Percentiles rank a stretch among this genome's conserved stretches.
Conservation (phyloP, 495 filamentous ascomycete genomes). For the Lepidopterella palustris region DNA sequence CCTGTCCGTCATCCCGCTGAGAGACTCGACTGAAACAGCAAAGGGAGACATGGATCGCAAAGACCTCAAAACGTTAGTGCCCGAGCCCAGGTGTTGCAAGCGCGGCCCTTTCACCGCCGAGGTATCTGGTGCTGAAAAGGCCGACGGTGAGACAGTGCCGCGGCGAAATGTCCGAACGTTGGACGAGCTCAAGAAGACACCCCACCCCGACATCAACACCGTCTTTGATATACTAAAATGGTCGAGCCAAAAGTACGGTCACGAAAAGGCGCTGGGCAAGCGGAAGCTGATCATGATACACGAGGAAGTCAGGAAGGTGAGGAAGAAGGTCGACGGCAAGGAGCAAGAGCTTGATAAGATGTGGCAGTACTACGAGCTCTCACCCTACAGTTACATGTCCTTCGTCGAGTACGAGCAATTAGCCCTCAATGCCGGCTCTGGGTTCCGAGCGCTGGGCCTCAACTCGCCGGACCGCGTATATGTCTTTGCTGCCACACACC, state of each 20-base stretch:
- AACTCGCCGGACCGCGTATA: conserved; percentile 67
- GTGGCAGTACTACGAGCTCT: conserved; percentile 93
- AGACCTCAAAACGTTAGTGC: conserved; percentile 43
- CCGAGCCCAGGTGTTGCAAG: conserved; percentile 56
- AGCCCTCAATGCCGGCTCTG: conserved; percentile 65
- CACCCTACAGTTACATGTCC: conserved; percentile 74
- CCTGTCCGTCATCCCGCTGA: too few species aligned
- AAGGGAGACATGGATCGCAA: too few species aligned
- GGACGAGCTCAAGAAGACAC: conserved; percentile 59
- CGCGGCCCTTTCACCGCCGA: conserved; percentile 72
- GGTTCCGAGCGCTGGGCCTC: conserved; percentile 69
- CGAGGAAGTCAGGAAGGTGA: conserved; percentile 89
- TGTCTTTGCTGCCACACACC: conserved; percentile 73
- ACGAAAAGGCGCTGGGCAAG: conserved; percentile 76
- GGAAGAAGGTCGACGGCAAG: conserved; percentile 88
- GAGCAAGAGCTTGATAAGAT: conserved; percentile 88
- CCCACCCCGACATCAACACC: conserved; percentile 68
- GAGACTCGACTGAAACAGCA: too few species aligned
- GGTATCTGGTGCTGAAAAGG: conserved; percentile 60
- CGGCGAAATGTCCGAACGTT: conserved; percentile 67
- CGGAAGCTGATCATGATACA: conserved; percentile 79
- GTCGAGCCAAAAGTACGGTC: conserved; percentile 75
- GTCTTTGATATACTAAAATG: conserved; percentile 78
- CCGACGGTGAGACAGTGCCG: conserved; percentile 85
- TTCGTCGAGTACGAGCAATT: conserved; percentile 84